These are phyloP conservation scores for Wickerhamiella bombiphila DNA, from an alignment of 805 yeast species.

Conservation along the genomic window DNA sequence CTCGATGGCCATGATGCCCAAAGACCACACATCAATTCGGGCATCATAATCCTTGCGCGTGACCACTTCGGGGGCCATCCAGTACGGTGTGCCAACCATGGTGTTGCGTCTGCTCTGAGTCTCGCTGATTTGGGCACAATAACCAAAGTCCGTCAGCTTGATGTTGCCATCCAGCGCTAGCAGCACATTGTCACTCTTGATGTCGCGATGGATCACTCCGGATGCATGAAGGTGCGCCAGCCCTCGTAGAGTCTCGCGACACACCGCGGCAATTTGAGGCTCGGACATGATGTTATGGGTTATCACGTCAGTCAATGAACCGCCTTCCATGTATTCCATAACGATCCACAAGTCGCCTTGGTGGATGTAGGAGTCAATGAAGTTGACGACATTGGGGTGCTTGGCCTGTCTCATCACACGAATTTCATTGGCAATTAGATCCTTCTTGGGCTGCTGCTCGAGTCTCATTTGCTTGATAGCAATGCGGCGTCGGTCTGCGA, in stretches of 20 bases:
- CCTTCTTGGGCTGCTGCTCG: slow-evolving; percentile 90
- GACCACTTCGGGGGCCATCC: slow-evolving; percentile 99
- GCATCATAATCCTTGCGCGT: slow-evolving; percentile 90
- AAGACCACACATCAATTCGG: slow-evolving; percentile 93
- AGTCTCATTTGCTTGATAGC: slow-evolving; percentile 96
- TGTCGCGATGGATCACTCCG: slow-evolving; percentile 91
- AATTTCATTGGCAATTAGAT: slow-evolving; percentile 85
- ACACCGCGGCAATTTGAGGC: slow-evolving; percentile 88
- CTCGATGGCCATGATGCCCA: slow-evolving; percentile 96
- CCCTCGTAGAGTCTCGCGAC: slow-evolving; percentile 80
- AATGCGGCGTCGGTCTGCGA: slow-evolving; percentile 33
- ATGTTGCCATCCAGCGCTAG: slow-evolving; percentile 74
- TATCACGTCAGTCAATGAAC: slow-evolving; percentile 88
- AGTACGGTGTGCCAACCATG: slow-evolving; percentile 98
- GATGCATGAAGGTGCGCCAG: slow-evolving; percentile 75
- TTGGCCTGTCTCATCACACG: slow-evolving; percentile 86
- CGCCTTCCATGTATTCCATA: slow-evolving; percentile 99
- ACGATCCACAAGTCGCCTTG: slow-evolving; percentile 67
- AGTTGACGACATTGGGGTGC: slow-evolving; percentile 88
- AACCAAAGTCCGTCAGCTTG: slow-evolving; percentile 89
- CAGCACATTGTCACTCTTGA: slow-evolving; percentile 85
- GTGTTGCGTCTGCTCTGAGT: slow-evolving; percentile 80
- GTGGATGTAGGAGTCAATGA: slow-evolving; percentile 71
- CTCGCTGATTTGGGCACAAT: slow-evolving; percentile 86
- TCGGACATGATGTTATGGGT: slow-evolving; percentile 77